phyloP scores from a whole-genome alignment of 1,284 basidiomycete species.

The Pyrrhoderma lamaoense region DNA sequence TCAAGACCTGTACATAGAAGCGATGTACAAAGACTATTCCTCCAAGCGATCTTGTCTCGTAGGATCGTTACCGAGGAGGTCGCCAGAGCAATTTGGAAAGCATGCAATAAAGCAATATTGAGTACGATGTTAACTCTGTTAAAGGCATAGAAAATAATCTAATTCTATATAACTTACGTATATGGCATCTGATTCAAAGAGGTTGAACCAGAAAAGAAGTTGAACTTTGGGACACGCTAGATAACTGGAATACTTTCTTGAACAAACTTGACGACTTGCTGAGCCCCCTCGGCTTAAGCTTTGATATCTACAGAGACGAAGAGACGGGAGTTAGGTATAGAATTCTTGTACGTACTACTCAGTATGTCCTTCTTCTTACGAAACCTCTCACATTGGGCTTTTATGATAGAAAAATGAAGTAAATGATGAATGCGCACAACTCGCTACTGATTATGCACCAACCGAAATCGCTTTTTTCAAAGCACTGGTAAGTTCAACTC shows the following conservation, averaged over 20 bases:
- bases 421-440: conserved; percentile 70
- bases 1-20: conserved; percentile 27
- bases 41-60: conserved; percentile 70
- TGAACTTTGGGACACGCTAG: conserved; percentile 33
- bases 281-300: conserved; percentile 63
- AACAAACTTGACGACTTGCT: conserved; percentile 51
- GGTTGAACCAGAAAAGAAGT: conserved; percentile 47
- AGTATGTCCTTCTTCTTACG: not conserved
- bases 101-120: conserved; percentile 57
- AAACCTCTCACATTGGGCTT: not conserved
- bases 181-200: conserved; percentile 10
- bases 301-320: conserved; percentile 59
- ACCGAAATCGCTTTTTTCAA: conserved; percentile 78
- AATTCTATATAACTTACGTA: no score
- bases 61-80: conserved; percentile 54
- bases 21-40: conserved; percentile 67
- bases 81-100: conserved; percentile 58
- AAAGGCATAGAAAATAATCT: not conserved
- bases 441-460: conserved; percentile 74
- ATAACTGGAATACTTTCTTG: conserved; percentile 56
- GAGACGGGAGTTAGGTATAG: conserved; percentile 54
- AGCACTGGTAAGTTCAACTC: conserved; percentile 56
- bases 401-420: conserved; percentile 60
- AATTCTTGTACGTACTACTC: conserved; percentile 44
- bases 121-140: conserved; percentile 28